Percentiles rank a stretch among this genome's conserved stretches.
Evolutionary conservation across 2,329 filamentous ascomycete genomes (phyloP).

Genomic region (Phaeosphaeriaceae sp.): DNA sequence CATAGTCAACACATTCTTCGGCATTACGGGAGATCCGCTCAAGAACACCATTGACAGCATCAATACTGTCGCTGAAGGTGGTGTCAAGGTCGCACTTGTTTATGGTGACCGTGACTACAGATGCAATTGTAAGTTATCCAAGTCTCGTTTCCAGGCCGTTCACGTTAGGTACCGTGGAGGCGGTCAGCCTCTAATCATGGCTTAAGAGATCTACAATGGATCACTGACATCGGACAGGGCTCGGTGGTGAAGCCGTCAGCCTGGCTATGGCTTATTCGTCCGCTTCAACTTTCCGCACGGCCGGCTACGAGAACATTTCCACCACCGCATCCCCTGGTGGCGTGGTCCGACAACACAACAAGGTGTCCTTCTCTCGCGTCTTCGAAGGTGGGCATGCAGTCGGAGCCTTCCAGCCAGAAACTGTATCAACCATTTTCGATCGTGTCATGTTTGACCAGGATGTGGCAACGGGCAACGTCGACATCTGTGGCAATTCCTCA

Average conservation of each 20-base stretch:
- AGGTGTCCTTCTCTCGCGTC: conserved; percentile 49
- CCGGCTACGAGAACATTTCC: conserved; percentile 38
- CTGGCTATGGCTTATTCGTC: conserved; percentile 45
- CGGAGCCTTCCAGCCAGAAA: conserved; percentile 53
- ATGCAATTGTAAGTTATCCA: conserved; percentile 54
- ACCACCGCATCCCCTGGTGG: conserved; percentile 48
- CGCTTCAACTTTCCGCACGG: conserved; percentile 25
- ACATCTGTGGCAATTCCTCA: conserved; percentile 2
- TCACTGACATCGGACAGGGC: conserved; percentile 23
- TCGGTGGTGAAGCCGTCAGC: conserved; percentile 48
- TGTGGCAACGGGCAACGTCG: conserved; percentile 53
- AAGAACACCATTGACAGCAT: conserved; percentile 54
- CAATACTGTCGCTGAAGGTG: conserved; percentile 59
- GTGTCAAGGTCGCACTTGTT: conserved; percentile 27
- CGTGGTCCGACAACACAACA: conserved; percentile 51
- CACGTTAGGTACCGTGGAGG: too few species aligned
- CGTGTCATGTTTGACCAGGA: conserved; percentile 54
- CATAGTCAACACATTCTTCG: conserved; percentile 48
- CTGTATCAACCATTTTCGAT: conserved; percentile 59
- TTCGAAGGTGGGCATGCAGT: conserved; percentile 52
- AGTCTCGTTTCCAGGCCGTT: too few species aligned
- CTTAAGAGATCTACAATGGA: background rate
- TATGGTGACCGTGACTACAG: conserved; percentile 53
- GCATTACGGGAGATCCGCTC: conserved; percentile 54
- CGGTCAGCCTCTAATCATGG: too few species aligned